phyloP scores from a whole-genome alignment of 176 grass and related monocot species.

The sorghum (Sorghum bicolor) region Sorghum_bicolor_NCBIv3 NC_012873.2:62264001-62264500 shows the following conservation, averaged over 20 bases:
- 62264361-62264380: neutral
- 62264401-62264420: neutral
- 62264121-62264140: slow-evolving; percentile 65
- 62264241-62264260: neutral
- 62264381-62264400: neutral
- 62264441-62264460: too few species aligned
- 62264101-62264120: slow-evolving; percentile 78
- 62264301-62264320: neutral
- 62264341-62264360: neutral
- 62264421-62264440: neutral
- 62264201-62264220: too few species aligned
- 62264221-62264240: too few species aligned
- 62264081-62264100: slow-evolving; percentile 89
- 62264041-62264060: slow-evolving; percentile 64
- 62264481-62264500: neutral
- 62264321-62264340: neutral
- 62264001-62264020: slow-evolving; percentile 90
- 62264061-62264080: slow-evolving; percentile 72
- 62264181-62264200: too few species aligned
- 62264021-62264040: slow-evolving; percentile 83
- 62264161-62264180: neutral
- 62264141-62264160: neutral
- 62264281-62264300: neutral
- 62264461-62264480: neutral
- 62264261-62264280: neutral